Conservation (phyloP, 176 grass and related monocot genomes). For the Zea luxurians region DNA sequence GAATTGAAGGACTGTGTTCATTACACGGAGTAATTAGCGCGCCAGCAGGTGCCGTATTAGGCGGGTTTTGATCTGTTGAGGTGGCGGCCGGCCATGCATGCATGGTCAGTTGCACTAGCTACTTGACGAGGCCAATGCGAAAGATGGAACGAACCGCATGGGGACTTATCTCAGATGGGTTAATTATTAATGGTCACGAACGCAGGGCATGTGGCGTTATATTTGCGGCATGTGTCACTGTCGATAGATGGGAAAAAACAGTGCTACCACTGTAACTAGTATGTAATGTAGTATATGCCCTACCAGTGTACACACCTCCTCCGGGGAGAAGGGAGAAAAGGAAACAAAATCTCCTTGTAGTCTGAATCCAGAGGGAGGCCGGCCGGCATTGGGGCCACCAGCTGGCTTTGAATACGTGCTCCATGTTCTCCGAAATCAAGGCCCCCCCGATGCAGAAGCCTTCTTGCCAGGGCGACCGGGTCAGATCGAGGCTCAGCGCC, state of each 20-base stretch:
- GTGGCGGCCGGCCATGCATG: not conserved
- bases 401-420: not conserved
- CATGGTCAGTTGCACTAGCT: not conserved
- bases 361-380: not conserved
- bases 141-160: not conserved
- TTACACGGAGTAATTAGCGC: not conserved
- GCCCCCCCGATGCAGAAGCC: not conserved
- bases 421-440: not conserved
- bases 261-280: not conserved
- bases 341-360: not conserved
- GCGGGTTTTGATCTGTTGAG: not conserved
- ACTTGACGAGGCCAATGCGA: not conserved
- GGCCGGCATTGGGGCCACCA: not conserved
- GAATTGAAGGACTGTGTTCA: not conserved
- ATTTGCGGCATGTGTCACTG: not conserved
- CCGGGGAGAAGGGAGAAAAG: too few species aligned
- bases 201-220: not conserved
- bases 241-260: not conserved
- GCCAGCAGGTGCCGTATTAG: not conserved
- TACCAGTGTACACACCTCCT: too few species aligned
- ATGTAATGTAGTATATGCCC: too few species aligned
- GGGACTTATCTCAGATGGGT: too few species aligned
- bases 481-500: not conserved
- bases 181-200: too few species aligned
- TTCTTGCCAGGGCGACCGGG: not conserved